Evolutionary conservation across 257 asterid species (phyloP).

Genomic region (Cinchona pubescens): DNA sequence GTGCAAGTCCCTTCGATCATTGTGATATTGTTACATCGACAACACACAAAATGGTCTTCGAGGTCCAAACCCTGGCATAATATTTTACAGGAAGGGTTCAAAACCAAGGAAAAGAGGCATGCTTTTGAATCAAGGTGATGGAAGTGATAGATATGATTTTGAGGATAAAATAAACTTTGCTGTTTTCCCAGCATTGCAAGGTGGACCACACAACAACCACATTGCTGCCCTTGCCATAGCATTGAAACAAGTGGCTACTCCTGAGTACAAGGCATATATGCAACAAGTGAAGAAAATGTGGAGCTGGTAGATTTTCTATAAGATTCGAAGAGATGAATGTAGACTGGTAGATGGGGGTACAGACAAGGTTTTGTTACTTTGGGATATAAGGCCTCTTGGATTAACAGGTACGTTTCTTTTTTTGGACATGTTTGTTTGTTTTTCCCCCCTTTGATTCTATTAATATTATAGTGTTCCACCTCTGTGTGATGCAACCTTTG

Average conservation of each 20-base stretch:
- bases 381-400: conserved; percentile 83
- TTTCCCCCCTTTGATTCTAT: not conserved
- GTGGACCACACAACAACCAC: conserved; percentile 92
- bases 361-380: conserved; percentile 73
- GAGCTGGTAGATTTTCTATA: too few species aligned
- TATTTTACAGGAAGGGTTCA: conserved; percentile 76
- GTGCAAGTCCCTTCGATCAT: conserved; percentile 71
- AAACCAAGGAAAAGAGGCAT: conserved; percentile 71
- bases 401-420: conserved; percentile 52
- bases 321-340: conserved; percentile 70
- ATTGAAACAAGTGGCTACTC: conserved; percentile 78
- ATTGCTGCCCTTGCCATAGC: conserved; percentile 90
- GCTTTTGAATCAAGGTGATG: conserved; percentile 70
- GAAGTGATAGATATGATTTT: conserved; percentile 66
- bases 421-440: too few species aligned
- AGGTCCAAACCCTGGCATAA: conserved; percentile 91
- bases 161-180: conserved; percentile 89
- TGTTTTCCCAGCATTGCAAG: conserved; percentile 85
- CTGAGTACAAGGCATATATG: conserved; percentile 70
- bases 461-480: not conserved
- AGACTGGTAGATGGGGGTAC: conserved; percentile 83
- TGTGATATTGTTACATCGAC: conserved; percentile 87
- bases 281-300: conserved; percentile 86
- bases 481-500: not conserved
- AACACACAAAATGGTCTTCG: conserved; percentile 92